Base-by-base conservation (phyloP, 78 protist species). In the Anaeramoeba flamelloides region DNA sequence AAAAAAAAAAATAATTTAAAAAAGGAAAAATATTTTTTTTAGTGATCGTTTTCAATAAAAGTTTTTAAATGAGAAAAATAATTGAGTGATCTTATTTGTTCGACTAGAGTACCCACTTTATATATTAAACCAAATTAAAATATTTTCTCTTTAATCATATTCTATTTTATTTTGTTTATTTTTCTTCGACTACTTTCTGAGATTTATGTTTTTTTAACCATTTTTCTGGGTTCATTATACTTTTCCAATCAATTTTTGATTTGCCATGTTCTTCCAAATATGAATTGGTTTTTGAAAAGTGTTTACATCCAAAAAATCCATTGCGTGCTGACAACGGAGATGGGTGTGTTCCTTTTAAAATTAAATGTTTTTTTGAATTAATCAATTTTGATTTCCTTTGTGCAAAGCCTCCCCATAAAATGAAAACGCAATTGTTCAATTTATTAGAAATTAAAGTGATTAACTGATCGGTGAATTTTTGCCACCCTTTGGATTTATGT, bases 401-500 rank as follows among this genome's bases (percentile, higher is more conserved):
- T 0, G 95, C 93, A 12, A 75, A 77, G 39, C 79, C 86, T 36
- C 95, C 94, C 95, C 94, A 89, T 1, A 87, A 77, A 26, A 89
- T 26, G 86, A 88, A 89, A 38, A 89, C 92, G 36, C 36, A 26
- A 33, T 0, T 76, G 22, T n/a, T 31, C 4, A 2, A 30, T 26
- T n/a, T 38, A 76, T 33, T 33, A 33, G 78, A 75, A 33, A 87
- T 8, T 33, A 77, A 37, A 2, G 41, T 34, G 39, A 87, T 36
- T 8, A 88, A 85, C 22, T 53, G 82, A 78, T 90, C 93, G 8
- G 93, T 90, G 82, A 90, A 90, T 1, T 0, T 1, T 38, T 40
- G 40, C 93, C 93, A 90, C 4, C 92, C 93, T 22, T 4, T n/a
- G 4, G 17, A 26, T 0, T 33, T 22, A 83, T 90, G 93, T 22